A percentile compares a stretch with the other conserved stretches of the same genome.
phyloP scores from a whole-genome alignment of 345 rosid genomes.

The Reutealis trisperma region DNA sequence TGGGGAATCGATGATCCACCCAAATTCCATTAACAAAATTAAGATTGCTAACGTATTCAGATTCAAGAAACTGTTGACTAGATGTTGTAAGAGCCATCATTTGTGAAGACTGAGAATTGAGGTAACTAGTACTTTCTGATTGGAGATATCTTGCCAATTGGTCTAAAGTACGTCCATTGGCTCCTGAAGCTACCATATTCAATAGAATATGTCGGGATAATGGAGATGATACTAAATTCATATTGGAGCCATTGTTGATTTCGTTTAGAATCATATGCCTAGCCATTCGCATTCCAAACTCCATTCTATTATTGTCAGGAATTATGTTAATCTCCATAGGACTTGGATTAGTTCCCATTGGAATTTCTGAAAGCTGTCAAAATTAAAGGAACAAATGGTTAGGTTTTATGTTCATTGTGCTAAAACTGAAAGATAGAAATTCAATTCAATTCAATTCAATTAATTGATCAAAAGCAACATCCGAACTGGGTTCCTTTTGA shows the following conservation, averaged over 20 bases:
- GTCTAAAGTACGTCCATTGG: conserved; percentile 1
- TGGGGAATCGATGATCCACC: not conserved
- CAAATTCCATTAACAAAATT: not conserved
- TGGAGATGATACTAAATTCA: conserved; percentile 21
- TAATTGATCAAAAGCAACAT: too few species aligned
- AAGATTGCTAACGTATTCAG: not conserved
- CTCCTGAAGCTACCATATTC: conserved; percentile 24
- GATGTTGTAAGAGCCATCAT: not conserved
- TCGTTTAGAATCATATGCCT: conserved; percentile 5
- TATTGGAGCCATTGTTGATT: not conserved
- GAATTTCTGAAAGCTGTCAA: too few species aligned
- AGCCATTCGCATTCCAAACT: not conserved
- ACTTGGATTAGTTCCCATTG: too few species aligned
- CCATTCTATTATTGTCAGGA: not conserved
- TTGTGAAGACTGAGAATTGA: conserved; percentile 4
- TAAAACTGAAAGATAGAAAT: too few species aligned
- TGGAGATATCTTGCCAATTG: not conserved
- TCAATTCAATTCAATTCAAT: too few species aligned
- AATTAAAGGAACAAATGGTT: too few species aligned
- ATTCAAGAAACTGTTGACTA: not conserved
- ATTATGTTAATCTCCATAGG: too few species aligned
- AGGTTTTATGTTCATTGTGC: too few species aligned
- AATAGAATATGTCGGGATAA: conserved; percentile 26
- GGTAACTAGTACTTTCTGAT: not conserved
- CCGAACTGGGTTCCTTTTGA: too few species aligned